Evolutionary conservation across 2,329 filamentous ascomycete genomes (phyloP).

Genomic region (Phoma sp.): DNA sequence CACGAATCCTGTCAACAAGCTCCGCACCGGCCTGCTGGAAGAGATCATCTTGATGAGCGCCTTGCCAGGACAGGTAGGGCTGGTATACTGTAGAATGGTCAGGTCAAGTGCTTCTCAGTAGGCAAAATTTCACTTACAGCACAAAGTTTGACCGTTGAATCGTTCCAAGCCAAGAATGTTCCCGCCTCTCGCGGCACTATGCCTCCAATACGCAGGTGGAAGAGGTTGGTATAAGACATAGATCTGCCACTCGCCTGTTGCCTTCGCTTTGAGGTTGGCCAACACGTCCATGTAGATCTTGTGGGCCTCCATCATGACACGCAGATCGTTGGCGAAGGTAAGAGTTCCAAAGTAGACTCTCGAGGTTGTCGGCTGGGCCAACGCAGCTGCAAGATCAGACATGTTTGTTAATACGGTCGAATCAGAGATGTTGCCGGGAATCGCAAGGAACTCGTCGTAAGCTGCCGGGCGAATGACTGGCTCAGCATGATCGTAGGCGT

Average conservation of each 20-base stretch:
- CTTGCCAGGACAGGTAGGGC: slow-evolving; percentile 31
- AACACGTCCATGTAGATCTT: slow-evolving; percentile 51
- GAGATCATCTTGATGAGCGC: slow-evolving; percentile 25
- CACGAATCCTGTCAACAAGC: slow-evolving; percentile 21
- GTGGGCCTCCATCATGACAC: slow-evolving; percentile 47
- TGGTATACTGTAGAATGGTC: slow-evolving; percentile 21
- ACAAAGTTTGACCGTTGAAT: slow-evolving; percentile 18
- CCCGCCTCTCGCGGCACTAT: slow-evolving; percentile 47
- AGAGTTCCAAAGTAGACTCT: slow-evolving; percentile 34
- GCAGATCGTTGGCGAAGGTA: slow-evolving; percentile 43
- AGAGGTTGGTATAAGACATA: slow-evolving; percentile 49
- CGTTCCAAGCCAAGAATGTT: slow-evolving; percentile 50
- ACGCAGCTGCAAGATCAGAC: slow-evolving; percentile 30
- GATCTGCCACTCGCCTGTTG: slow-evolving; percentile 41
- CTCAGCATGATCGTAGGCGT: slow-evolving; percentile 33
- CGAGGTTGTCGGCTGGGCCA: slow-evolving; percentile 21
- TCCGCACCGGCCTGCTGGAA: slow-evolving; percentile 28
- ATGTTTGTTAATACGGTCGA: slow-evolving; percentile 33
- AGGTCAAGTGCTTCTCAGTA: neutral
- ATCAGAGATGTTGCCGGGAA: slow-evolving; percentile 33
- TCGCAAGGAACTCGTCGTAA: slow-evolving; percentile 32
- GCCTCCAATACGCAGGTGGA: slow-evolving; percentile 45
- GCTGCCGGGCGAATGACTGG: slow-evolving; percentile 23
- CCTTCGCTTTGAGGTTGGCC: slow-evolving; percentile 36
- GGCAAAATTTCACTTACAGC: slow-evolving; percentile 19